phyloP scores from a whole-genome alignment of 345 rosid species.

The Gossypium rotundifolium region DNA sequence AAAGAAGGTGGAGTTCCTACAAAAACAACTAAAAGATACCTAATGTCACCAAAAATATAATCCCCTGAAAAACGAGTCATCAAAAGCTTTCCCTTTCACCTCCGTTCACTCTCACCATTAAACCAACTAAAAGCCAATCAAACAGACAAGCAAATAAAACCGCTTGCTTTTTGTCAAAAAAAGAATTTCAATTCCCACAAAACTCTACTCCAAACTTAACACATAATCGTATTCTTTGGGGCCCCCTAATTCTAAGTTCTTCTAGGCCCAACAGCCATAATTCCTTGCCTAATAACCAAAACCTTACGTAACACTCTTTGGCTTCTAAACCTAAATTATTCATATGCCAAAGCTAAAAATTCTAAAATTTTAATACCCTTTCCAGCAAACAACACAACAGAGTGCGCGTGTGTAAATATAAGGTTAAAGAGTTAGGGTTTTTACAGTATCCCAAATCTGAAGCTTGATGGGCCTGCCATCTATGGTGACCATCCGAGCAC shows the following conservation, averaged over 20 bases:
- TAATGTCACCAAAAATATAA: background rate
- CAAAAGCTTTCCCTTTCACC: background rate
- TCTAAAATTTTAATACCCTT: background rate
- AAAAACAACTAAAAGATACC: background rate
- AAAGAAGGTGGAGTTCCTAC: background rate
- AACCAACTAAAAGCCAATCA: background rate
- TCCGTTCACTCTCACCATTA: background rate
- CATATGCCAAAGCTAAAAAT: background rate
- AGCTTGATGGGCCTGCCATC: slow-evolving; percentile 57
- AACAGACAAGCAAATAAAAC: background rate
- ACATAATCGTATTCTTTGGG: background rate
- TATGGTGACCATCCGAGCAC: slow-evolving; percentile 72
- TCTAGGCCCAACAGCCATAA: background rate
- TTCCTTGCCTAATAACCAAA: background rate
- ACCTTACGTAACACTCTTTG: background rate
- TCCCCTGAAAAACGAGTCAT: background rate
- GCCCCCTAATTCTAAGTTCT: background rate
- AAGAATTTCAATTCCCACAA: background rate
- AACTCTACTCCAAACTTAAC: background rate
- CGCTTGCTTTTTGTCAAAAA: too few relatives aligned
- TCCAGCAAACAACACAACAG: background rate
- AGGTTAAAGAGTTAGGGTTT: background rate
- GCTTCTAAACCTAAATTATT: background rate
- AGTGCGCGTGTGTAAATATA: background rate
- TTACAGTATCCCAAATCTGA: slow-evolving; percentile 73